These are phyloP conservation scores for Caloboletus inedulis DNA, from an alignment of 1,284 basidiomycete species.

Conservation along the genomic window DNA sequence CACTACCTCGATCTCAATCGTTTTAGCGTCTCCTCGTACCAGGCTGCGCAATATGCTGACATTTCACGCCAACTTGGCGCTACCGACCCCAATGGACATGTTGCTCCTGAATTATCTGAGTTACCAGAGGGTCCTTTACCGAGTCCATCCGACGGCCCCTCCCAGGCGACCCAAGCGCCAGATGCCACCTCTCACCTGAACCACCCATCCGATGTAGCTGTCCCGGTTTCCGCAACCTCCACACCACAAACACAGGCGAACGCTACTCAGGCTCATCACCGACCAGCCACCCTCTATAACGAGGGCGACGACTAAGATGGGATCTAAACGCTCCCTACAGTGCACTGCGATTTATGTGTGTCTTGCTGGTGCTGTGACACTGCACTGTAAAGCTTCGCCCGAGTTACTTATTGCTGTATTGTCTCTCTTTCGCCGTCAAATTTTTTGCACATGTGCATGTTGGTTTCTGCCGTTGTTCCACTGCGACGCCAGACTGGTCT, in stretches of 20 bases:
- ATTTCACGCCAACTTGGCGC: constrained; percentile 56
- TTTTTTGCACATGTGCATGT: constrained; percentile 14
- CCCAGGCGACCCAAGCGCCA: constrained; percentile 6
- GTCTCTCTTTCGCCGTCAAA: constrained; percentile 8
- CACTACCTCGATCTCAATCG: constrained; percentile 62
- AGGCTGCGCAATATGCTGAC: constrained; percentile 69
- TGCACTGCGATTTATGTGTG: not conserved
- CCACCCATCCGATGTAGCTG: constrained; percentile 19
- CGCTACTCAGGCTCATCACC: constrained; percentile 18
- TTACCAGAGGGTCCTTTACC: constrained; percentile 28
- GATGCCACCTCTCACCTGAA: constrained; percentile 14
- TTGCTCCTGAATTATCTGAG: constrained; percentile 6
- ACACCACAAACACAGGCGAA: constrained; percentile 10
- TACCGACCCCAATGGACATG: constrained; percentile 38
- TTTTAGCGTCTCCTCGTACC: constrained; percentile 68
- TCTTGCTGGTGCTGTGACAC: constrained; percentile 9
- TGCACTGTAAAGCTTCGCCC: constrained; percentile 20
- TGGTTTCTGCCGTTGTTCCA: constrained; percentile 24
- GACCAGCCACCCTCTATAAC: constrained; percentile 52
- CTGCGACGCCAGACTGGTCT: constrained; percentile 30
- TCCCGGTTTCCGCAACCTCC: no score
- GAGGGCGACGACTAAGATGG: constrained; percentile 66
- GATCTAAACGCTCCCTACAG: constrained; percentile 40
- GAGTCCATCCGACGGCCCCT: constrained; percentile 30
- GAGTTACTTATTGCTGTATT: constrained; percentile 26